Conservation (phyloP, 352 stramenopile species). For the Pythium volutum region DNA sequence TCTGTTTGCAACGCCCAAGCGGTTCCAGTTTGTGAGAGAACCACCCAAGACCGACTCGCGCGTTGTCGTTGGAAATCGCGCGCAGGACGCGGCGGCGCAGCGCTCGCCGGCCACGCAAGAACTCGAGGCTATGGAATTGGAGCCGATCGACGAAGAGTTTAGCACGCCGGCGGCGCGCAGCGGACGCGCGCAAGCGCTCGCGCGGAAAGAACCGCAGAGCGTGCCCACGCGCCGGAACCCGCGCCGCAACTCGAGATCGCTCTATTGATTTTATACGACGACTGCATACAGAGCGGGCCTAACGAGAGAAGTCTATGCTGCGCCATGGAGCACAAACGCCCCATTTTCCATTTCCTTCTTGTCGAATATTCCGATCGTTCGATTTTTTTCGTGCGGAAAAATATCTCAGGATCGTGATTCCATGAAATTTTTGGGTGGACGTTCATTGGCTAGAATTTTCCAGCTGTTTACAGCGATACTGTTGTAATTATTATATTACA, state of each 20-base stretch:
- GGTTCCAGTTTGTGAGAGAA: conserved; percentile 77
- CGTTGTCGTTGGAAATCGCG: conserved; percentile 23
- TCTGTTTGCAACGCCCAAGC: conserved; percentile 60
- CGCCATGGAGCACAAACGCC: background rate
- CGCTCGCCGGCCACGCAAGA: conserved; percentile 61
- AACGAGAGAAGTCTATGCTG: no score
- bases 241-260: conserved; percentile 55
- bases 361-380: no score
- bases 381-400: no score
- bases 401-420: no score
- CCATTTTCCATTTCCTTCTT: background rate
- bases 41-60: conserved; percentile 54
- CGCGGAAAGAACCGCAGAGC: conserved; percentile 50
- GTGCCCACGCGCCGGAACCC: conserved; percentile 73
- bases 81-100: conserved; percentile 14
- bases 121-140: conserved; percentile 70
- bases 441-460: no score
- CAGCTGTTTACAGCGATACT: no score
- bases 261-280: conserved; percentile 46
- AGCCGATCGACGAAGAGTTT: conserved; percentile 82
- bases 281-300: background rate
- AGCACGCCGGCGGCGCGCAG: conserved; percentile 56
- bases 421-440: no score
- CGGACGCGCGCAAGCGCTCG: conserved; percentile 7
- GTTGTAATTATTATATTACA: no score